These are phyloP conservation scores for Umbelopsis ramanniana DNA, from an alignment of 192 early-diverging fungal species.

Conservation along the genomic window DNA sequence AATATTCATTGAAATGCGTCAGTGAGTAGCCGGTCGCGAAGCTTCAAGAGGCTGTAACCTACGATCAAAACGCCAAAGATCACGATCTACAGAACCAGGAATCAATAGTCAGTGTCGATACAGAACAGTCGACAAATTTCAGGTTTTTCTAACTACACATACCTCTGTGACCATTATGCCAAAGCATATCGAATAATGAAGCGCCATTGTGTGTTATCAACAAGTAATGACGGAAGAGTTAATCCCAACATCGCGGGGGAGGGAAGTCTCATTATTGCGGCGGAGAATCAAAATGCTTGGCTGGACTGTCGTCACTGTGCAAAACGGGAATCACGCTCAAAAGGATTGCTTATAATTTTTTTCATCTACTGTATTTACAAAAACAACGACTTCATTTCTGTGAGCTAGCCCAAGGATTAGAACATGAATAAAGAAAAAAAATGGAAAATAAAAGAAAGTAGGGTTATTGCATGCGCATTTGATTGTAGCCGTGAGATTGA, in stretches of 20 bases:
- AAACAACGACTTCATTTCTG: neutral
- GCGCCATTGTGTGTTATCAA: conserved; percentile 19
- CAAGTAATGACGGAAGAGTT: neutral
- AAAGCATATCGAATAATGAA: conserved; percentile 32
- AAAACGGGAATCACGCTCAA: neutral
- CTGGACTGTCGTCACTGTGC: neutral
- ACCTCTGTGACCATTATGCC: conserved; percentile 31
- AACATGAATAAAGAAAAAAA: neutral
- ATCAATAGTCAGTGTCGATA: neutral
- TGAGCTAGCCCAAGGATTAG: neutral
- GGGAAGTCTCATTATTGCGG: neutral
- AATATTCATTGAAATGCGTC: no score
- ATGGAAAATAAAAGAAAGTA: neutral
- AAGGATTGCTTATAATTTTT: no score
- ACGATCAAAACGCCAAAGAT: conserved; percentile 32
- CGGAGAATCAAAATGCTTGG: neutral
- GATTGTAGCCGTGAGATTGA: neutral
- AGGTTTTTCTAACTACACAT: neutral
- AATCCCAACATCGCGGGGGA: neutral
- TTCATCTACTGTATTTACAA: conserved; percentile 10
- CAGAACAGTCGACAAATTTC: neutral
- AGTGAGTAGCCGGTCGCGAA: no score
- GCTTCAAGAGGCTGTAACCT: neutral
- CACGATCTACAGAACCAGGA: conserved; percentile 17
- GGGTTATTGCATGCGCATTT: conserved; percentile 19